A percentile compares a stretch with the other conserved stretches of the same genome.
Conservation (phyloP, 805 yeast genomes). For the Wickerhamomyces tratensis region DNA sequence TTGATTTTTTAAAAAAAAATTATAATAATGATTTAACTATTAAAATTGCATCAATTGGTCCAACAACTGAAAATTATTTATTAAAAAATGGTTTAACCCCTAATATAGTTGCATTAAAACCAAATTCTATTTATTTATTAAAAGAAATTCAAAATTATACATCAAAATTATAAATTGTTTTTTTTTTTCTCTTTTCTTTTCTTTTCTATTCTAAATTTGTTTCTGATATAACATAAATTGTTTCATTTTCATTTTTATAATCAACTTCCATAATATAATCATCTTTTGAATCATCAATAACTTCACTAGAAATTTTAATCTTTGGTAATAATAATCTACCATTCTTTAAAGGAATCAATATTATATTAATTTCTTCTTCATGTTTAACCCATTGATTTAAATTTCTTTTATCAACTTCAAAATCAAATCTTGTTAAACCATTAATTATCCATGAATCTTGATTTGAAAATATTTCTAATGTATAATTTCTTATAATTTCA, state of each 20-base stretch:
- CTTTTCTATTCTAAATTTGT: not conserved
- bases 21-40: slow-evolving; percentile 2
- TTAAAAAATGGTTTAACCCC: slow-evolving; percentile 42
- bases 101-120: slow-evolving; percentile 57
- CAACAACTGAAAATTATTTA: slow-evolving; percentile 72
- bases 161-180: not conserved
- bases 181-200: no score
- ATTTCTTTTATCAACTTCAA: slow-evolving; percentile 26
- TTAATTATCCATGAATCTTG: slow-evolving; percentile 74
- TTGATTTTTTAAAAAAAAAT: slow-evolving; percentile 29
- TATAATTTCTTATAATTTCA: slow-evolving; percentile 21
- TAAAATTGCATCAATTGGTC: slow-evolving; percentile 80
- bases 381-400: slow-evolving; percentile 3
- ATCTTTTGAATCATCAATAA: slow-evolving; percentile 19
- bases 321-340: slow-evolving; percentile 68
- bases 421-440: slow-evolving; percentile 52
- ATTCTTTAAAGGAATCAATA: slow-evolving; percentile 63
- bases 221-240: slow-evolving; percentile 64
- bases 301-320: slow-evolving; percentile 32
- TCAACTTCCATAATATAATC: slow-evolving; percentile 47
- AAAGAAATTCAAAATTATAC: slow-evolving; percentile 18
- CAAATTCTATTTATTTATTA: slow-evolving; percentile 54
- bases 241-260: slow-evolving; percentile 57
- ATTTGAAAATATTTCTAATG: slow-evolving; percentile 37
- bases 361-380: slow-evolving; percentile 24